A percentile compares a stretch with the other conserved stretches of the same genome.
Conservation (phyloP, 1,284 basidiomycete genomes). For the Ceratobasidium sp. region DNA sequence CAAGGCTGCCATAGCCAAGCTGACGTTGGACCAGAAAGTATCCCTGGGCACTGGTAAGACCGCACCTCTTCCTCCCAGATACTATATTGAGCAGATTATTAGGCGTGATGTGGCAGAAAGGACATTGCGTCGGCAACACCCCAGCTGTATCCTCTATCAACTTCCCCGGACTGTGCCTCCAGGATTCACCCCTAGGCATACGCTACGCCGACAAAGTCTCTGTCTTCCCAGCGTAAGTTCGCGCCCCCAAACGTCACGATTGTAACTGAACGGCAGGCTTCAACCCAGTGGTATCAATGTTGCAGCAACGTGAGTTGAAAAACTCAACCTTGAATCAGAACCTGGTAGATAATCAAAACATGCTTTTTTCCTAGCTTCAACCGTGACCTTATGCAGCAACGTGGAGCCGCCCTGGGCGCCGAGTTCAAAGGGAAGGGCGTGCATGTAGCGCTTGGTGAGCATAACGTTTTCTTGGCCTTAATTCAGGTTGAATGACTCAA, state of each 20-base stretch:
- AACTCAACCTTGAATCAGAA: not conserved
- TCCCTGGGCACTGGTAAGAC: conserved; percentile 65
- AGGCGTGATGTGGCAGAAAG: conserved; percentile 62
- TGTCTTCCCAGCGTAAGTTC: conserved; percentile 72
- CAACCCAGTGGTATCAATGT: conserved; percentile 70
- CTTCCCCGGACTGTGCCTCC: conserved; percentile 76
- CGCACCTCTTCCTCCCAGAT: not conserved
- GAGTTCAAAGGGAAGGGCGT: conserved; percentile 78
- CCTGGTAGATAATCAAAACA: not conserved
- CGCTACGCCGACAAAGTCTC: conserved; percentile 70
- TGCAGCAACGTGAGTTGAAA: conserved; percentile 65
- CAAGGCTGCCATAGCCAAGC: conserved; percentile 60
- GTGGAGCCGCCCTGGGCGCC: conserved; percentile 71
- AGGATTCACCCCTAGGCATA: conserved; percentile 68
- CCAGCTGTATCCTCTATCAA: conserved; percentile 67
- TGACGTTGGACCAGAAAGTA: conserved; percentile 66
- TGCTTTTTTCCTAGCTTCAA: conserved; percentile 62
- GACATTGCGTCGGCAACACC: conserved; percentile 75
- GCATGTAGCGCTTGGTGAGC: conserved; percentile 66
- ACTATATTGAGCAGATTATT: conserved; percentile 17
- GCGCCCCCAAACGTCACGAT: not conserved
- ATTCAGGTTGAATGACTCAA: not conserved
- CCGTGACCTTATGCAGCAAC: conserved; percentile 69
- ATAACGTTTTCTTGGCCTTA: not conserved
- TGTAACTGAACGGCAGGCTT: not conserved